phyloP scores from a whole-genome alignment of 1,284 basidiomycete species.

The Apiotrichum porosum region DNA sequence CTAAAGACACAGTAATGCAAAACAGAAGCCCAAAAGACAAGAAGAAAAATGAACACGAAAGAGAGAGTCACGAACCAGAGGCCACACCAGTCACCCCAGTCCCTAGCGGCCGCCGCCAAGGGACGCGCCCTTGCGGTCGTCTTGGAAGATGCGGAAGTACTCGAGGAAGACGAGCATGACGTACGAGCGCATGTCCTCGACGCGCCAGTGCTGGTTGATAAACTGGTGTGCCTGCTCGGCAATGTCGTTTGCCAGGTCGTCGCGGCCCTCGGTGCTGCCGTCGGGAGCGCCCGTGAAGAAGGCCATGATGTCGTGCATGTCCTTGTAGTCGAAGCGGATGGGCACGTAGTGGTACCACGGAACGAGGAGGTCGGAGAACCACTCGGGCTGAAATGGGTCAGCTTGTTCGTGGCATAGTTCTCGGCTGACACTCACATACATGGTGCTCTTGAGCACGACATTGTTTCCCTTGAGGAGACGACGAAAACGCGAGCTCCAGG shows the following conservation, averaged over 20 bases:
- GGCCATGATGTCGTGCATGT: slow-evolving; percentile 49
- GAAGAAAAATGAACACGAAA: too few relatives aligned
- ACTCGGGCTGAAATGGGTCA: slow-evolving; percentile 34
- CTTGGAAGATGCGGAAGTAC: slow-evolving; percentile 31
- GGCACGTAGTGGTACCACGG: slow-evolving; percentile 49
- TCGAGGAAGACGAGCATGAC: slow-evolving; percentile 38
- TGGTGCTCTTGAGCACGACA: slow-evolving; percentile 41
- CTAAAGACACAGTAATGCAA: too few relatives aligned
- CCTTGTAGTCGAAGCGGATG: slow-evolving; percentile 43
- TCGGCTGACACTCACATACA: slow-evolving; percentile 32
- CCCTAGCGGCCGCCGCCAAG: slow-evolving; percentile 1
- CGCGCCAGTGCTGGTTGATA: slow-evolving; percentile 45
- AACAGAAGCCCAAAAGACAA: too few relatives aligned
- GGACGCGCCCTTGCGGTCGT: slow-evolving; percentile 26
- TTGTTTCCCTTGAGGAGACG: slow-evolving; percentile 39
- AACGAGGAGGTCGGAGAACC: slow-evolving; percentile 34
- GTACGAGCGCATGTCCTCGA: slow-evolving; percentile 50
- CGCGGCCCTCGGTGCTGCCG: slow-evolving; percentile 37
- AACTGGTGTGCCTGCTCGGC: slow-evolving; percentile 44
- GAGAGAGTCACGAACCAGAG: too few relatives aligned
- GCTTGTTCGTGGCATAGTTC: too few relatives aligned
- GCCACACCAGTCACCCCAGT: too few relatives aligned
- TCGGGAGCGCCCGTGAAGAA: slow-evolving; percentile 51
- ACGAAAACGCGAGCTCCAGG: slow-evolving; percentile 47
- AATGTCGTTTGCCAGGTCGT: slow-evolving; percentile 48